Evolutionary conservation across 2,329 filamentous ascomycete species (phyloP).

Genomic region (Hymenoscyphus fructigenus): DNA sequence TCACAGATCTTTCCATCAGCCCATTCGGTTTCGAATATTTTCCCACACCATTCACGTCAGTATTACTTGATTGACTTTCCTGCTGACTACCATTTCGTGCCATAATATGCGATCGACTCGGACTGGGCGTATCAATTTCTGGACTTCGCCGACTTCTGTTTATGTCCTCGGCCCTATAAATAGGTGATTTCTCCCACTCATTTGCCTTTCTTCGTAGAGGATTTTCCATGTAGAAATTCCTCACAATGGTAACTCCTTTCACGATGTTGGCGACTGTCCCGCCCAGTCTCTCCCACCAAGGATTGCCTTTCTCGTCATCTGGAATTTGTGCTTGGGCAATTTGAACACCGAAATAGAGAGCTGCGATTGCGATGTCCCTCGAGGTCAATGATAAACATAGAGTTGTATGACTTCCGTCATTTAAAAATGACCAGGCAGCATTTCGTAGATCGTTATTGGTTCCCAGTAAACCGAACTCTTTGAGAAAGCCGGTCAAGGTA

Average conservation of each 20-base stretch:
- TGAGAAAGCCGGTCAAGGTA: slow-evolving; percentile 77
- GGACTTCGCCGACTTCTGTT: slow-evolving; percentile 29
- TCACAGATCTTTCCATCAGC: slow-evolving; percentile 8
- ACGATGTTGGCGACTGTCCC: slow-evolving; percentile 70
- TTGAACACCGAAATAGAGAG: slow-evolving; percentile 82
- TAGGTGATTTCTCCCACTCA: slow-evolving; percentile 29
- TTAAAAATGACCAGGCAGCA: slow-evolving; percentile 89
- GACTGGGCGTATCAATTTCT: slow-evolving; percentile 23
- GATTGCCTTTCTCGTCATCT: slow-evolving; percentile 69
- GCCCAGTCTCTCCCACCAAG: slow-evolving; percentile 84
- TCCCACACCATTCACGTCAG: slow-evolving; percentile 10
- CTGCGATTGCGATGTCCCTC: slow-evolving; percentile 77
- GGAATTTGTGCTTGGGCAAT: slow-evolving; percentile 71
- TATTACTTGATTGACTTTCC: slow-evolving; percentile 13
- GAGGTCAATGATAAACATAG: slow-evolving; percentile 80
- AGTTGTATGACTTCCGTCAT: slow-evolving; percentile 82
- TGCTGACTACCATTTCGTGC: slow-evolving; percentile 16
- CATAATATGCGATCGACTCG: slow-evolving; percentile 14
- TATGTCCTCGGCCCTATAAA: slow-evolving; percentile 29
- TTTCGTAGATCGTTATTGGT: slow-evolving; percentile 82
- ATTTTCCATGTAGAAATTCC: slow-evolving; percentile 65
- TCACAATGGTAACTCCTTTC: slow-evolving; percentile 74
- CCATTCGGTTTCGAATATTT: slow-evolving; percentile 8
- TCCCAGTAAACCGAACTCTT: slow-evolving; percentile 63
- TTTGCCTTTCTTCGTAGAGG: slow-evolving; percentile 47